A percentile compares a stretch with the other conserved stretches of the same genome.
Conservation (phyloP, 768 basidiomycete species). For the Panellus pusillus region DNA sequence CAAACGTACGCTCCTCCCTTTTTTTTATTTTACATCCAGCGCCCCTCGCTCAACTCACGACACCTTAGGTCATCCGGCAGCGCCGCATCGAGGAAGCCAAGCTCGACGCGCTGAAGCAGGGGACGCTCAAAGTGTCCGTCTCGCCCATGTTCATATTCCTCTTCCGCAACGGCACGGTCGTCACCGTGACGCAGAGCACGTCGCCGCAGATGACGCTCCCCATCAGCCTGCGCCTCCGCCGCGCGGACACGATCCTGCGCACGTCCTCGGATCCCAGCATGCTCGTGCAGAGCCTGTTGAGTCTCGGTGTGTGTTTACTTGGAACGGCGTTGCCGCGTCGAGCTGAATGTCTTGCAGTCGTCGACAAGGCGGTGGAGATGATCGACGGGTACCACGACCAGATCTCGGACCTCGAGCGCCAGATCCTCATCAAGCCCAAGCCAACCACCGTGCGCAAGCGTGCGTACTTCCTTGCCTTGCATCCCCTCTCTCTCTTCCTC, state of each 20-base stretch:
- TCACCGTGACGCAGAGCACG: conserved; percentile 48
- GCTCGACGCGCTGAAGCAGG: conserved; percentile 23
- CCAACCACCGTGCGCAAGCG: conserved; percentile 59
- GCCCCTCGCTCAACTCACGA: background rate
- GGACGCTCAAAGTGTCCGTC: conserved; percentile 47
- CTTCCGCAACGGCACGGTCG: conserved; percentile 62
- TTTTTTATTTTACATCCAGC: no score
- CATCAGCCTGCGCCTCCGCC: conserved; percentile 56
- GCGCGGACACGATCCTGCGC: conserved; percentile 60
- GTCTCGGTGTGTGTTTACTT: conserved; percentile 35
- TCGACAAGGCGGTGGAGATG: conserved; percentile 63
- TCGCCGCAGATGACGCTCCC: conserved; percentile 48
- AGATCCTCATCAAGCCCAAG: conserved; percentile 56
- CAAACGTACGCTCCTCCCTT: no score
- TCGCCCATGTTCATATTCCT: conserved; percentile 68
- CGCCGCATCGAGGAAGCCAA: conserved; percentile 20
- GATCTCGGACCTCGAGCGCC: conserved; percentile 57
- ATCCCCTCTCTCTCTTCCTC: conserved; percentile 7
- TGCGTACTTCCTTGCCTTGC: no score
- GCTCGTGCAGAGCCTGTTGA: conserved; percentile 61
- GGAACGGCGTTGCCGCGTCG: background rate
- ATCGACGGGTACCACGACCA: conserved; percentile 67
- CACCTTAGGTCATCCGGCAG: conserved; percentile 3
- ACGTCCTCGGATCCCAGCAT: conserved; percentile 61
- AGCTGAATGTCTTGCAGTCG: conserved; percentile 38